Evolutionary conservation across 192 early-diverging fungal species (phyloP), one percentile per base, ranked within the genome.

Genomic region (Rhizoclosmatium globosum): DNA sequence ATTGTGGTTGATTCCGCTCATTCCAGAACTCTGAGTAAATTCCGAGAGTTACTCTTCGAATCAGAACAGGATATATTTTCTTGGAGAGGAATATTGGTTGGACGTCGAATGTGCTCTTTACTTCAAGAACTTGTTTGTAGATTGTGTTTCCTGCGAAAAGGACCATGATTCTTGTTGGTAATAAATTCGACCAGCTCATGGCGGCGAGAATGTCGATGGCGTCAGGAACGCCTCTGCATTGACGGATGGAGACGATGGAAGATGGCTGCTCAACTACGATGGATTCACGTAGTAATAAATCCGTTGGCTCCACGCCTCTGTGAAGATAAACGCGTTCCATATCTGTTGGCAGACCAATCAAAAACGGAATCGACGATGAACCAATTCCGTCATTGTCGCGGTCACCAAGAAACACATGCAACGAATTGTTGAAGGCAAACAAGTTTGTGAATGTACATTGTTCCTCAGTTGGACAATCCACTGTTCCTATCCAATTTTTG

Each of bases 241-340:
- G 21, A 23, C 44, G 19, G 7, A 62, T n/a, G 4, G 41, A 64
- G 44, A 74, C 2, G 21, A 74, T 74, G 38, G 59, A 60, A 15
- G 58, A 19, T 7, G 7, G 3, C 17, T 74, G 17, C 11, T 47
- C 23, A 42, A 74, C 6, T 31, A 23, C 9, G 17, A 3, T 13
- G 2, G 61, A 56, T 17, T 59, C 39, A 15, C 39, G 9, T 41
- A 74, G 7, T n/a, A 74, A 9, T 17, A 44, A 17, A 44, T 6
- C 59, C 43, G n/a, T 74, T 44, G 72, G 72, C 44, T 44, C 23
- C 41, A 74, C 6, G 72, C 62, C 62, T 38, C 19, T 74, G 59
- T 74, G 72, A 11, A 74, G 9, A 31, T 59, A 47, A 17, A 74
- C 47, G 43, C n/a, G 21, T n/a, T 45, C 43, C n/a, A 7, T 6